phyloP scores from a whole-genome alignment of 768 basidiomycete genomes.

The Pisolithus orientalis region DNA sequence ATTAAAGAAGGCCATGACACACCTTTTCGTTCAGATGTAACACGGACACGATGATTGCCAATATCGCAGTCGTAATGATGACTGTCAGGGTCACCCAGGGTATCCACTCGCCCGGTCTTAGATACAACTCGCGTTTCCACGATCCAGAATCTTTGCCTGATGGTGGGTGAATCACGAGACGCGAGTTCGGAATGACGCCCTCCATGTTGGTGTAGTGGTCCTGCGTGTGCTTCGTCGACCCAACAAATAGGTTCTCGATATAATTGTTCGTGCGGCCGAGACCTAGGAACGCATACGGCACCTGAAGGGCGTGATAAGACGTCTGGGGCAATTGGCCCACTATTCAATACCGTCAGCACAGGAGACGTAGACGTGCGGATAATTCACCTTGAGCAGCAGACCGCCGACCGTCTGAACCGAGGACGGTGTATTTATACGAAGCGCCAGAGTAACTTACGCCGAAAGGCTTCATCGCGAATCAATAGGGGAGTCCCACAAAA shows the following conservation, averaged over 20 bases:
- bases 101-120: conserved; percentile 95
- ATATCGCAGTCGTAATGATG: conserved; percentile 58
- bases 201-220: conserved; percentile 89
- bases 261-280: conserved; percentile 98
- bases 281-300: conserved; percentile 94
- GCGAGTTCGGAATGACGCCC: conserved; percentile 95
- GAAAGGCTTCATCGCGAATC: conserved; percentile 55
- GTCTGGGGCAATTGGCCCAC: conserved; percentile 93
- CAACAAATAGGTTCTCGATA: conserved; percentile 97
- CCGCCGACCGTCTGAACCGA: conserved; percentile 83
- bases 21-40: conserved; percentile 94
- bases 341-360: conserved; percentile 23
- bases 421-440: conserved; percentile 93
- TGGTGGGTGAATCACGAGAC: conserved; percentile 88
- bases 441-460: conserved; percentile 94
- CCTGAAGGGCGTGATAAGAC: conserved; percentile 81
- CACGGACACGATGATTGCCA: conserved; percentile 80
- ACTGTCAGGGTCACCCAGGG: conserved; percentile 94
- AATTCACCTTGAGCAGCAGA: conserved; percentile 80
- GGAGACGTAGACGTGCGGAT: neutral
- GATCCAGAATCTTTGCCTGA: conserved; percentile 38
- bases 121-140: conserved; percentile 87
- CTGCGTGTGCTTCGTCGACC: conserved; percentile 69
- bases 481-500: neutral
- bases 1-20: conserved; percentile 15